Percentiles rank a stretch among this genome's conserved stretches.
These are phyloP conservation scores for Syzygium grande DNA, from an alignment of 345 rosid species.

Conservation along the genomic window DNA sequence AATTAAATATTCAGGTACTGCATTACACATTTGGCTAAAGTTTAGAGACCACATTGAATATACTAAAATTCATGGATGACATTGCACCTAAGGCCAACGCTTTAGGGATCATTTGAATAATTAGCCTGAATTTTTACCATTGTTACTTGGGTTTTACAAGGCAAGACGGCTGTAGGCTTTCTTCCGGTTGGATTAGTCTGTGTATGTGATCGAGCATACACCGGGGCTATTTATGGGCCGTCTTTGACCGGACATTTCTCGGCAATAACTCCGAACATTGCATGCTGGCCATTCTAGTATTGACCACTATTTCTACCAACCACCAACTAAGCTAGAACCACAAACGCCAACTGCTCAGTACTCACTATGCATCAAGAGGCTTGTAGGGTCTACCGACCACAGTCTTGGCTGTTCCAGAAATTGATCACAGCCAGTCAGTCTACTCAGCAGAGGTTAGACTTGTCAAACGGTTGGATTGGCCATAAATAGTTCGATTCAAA, in stretches of 20 bases:
- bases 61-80: not conserved
- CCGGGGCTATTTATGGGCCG: not conserved
- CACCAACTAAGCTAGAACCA: not conserved
- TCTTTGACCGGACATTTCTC: not conserved
- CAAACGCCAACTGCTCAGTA: not conserved
- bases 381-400: not conserved
- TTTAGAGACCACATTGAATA: not conserved
- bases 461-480: too few species aligned
- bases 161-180: not conserved
- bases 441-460: not conserved
- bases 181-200: not conserved
- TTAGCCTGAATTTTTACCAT: not conserved
- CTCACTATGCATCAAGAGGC: not conserved
- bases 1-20: not conserved
- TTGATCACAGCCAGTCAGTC: not conserved
- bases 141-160: not conserved
- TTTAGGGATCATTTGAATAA: not conserved
- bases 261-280: not conserved
- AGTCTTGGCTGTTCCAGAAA: not conserved
- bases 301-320: not conserved
- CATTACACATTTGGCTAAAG: not conserved
- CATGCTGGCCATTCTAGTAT: not conserved
- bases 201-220: not conserved
- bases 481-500: too few species aligned
- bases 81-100: rapidly evolving